Conservation (phyloP, 805 yeast genomes). For the Ogataea trehaloabstinens region DNA sequence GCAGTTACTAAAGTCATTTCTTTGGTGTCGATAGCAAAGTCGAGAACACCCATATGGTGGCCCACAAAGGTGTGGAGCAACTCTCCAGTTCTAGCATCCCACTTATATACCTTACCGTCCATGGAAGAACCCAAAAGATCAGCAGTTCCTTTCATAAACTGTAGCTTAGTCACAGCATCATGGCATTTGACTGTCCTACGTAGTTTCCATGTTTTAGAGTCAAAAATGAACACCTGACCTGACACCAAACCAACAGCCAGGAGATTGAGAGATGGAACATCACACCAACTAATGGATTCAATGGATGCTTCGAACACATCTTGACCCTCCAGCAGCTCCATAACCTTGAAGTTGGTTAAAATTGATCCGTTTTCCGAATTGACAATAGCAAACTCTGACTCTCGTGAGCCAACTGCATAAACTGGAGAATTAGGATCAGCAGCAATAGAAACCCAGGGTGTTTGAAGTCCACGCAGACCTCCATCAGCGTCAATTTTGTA, state of each 20-base stretch:
- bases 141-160: conserved; percentile 57
- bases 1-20: conserved; percentile 81
- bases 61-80: conserved; percentile 80
- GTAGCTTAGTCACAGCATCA: conserved; percentile 83
- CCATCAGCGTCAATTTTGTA: conserved; percentile 66
- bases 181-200: conserved; percentile 66
- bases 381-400: conserved; percentile 79
- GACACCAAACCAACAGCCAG: conserved; percentile 88
- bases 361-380: conserved; percentile 73
- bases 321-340: conserved; percentile 53
- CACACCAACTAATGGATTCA: conserved; percentile 82
- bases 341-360: conserved; percentile 61
- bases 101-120: conserved; percentile 82
- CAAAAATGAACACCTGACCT: conserved; percentile 82
- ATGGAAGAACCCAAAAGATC: conserved; percentile 68
- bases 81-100: conserved; percentile 87
- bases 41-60: conserved; percentile 91
- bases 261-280: conserved; percentile 47
- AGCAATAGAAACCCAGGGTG: conserved; percentile 85
- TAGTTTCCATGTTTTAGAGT: conserved; percentile 81
- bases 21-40: conserved; percentile 65
- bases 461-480: conserved; percentile 62
- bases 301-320: conserved; percentile 66
- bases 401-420: conserved; percentile 81
- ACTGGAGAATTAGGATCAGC: conserved; percentile 46